These are phyloP conservation scores for Lachancea sp. DNA, from an alignment of 805 yeast genomes.

Conservation along the genomic window DNA sequence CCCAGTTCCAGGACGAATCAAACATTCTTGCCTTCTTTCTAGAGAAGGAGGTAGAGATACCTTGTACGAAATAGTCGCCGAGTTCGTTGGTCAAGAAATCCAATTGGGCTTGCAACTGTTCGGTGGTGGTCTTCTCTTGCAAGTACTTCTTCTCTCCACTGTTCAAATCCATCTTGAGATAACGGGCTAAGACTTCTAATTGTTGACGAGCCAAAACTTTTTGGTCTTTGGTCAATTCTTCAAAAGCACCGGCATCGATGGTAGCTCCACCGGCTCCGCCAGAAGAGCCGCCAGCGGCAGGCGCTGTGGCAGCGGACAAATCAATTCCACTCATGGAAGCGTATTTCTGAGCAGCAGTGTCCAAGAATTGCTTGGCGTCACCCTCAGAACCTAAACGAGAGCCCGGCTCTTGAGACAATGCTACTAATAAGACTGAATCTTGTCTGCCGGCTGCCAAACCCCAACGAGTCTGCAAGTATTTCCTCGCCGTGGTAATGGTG, in stretches of 20 bases:
- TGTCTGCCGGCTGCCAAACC: constrained; percentile 93
- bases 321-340: constrained; percentile 79
- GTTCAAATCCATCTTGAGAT: constrained; percentile 86
- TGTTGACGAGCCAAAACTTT: constrained; percentile 45
- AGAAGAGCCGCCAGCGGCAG: constrained; percentile 42
- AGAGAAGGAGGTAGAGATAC: constrained; percentile 85
- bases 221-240: constrained; percentile 47
- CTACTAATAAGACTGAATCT: constrained; percentile 77
- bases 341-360: constrained; percentile 72
- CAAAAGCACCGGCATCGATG: constrained; percentile 93
- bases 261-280: constrained; percentile 76
- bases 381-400: constrained; percentile 77
- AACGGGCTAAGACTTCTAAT: constrained; percentile 88
- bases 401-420: constrained; percentile 87
- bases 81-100: constrained; percentile 68
- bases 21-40: constrained; percentile 90
- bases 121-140: constrained; percentile 73
- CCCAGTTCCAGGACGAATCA: constrained; percentile 99
- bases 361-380: constrained; percentile 89
- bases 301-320: constrained; percentile 58
- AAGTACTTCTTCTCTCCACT: constrained; percentile 82
- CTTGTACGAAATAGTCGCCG: constrained; percentile 90
- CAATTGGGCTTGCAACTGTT: constrained; percentile 77
- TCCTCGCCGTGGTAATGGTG: constrained; percentile 84
- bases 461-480: constrained; percentile 85